phyloP scores from a whole-genome alignment of 345 rosid genomes.

The Populus euphratica region DNA sequence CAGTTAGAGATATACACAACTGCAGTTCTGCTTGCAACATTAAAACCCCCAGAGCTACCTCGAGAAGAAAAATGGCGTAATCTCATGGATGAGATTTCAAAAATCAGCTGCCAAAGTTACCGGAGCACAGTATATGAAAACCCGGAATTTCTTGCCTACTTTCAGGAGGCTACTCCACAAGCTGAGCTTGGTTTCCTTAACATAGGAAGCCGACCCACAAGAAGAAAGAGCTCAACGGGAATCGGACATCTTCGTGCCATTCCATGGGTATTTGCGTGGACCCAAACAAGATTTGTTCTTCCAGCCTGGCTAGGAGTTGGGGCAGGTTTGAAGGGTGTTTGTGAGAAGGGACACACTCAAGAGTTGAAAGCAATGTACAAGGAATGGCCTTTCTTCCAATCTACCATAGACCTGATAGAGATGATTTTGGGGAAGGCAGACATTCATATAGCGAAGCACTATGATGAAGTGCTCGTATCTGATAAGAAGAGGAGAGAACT shows the following conservation, averaged over 20 bases:
- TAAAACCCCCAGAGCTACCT: conserved; percentile 84
- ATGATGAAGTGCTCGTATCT: conserved; percentile 83
- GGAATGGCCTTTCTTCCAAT: conserved; percentile 96
- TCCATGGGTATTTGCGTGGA: conserved; percentile 99
- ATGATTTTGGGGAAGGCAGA: conserved; percentile 94
- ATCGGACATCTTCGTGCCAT: conserved; percentile 97
- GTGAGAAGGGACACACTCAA: conserved; percentile 70
- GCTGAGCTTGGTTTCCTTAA: conserved; percentile 93
- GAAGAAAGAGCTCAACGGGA: conserved; percentile 81
- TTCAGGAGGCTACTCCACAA: conserved; percentile 96
- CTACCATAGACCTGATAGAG: conserved; percentile 91
- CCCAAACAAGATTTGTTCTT: conserved; percentile 93
- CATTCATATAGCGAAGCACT: conserved; percentile 74
- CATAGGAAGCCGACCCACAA: conserved; percentile 90
- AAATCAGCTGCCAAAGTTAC: conserved; percentile 69
- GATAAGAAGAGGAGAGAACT: conserved; percentile 53
- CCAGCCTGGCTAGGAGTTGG: conserved; percentile 99
- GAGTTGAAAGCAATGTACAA: conserved; percentile 82
- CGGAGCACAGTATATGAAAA: conserved; percentile 79
- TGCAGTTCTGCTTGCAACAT: conserved; percentile 86
- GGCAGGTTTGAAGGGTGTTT: conserved; percentile 72
- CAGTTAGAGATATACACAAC: conserved; percentile 96
- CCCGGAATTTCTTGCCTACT: conserved; percentile 86
- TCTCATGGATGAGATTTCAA: conserved; percentile 93
- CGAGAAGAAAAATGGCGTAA: conserved; percentile 89